These are phyloP conservation scores for Trifolium dubium DNA, from an alignment of 306 rosid genomes.

Conservation along the genomic window DNA sequence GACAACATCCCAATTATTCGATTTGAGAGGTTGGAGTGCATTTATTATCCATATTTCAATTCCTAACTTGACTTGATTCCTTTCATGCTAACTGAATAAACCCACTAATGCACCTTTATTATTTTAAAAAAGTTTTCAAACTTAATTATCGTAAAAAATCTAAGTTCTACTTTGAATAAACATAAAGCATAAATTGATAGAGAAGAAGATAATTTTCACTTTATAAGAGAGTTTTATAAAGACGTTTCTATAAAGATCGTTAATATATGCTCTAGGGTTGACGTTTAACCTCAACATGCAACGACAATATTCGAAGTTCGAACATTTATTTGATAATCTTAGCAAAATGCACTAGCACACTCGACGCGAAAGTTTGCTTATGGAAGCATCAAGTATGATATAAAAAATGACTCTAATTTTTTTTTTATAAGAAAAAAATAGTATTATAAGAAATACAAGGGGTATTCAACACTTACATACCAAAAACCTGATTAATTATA, in stretches of 20 bases:
- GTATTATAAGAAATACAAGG: too few relatives aligned
- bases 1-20: slow-evolving; percentile 38
- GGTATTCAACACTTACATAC: too few relatives aligned
- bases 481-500: too few relatives aligned
- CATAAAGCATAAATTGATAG: too few relatives aligned
- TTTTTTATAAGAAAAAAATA: too few relatives aligned
- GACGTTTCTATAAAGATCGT: background rate
- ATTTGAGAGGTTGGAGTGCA: slow-evolving; percentile 39
- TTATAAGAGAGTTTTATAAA: background rate
- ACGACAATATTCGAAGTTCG: too few relatives aligned
- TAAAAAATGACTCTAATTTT: too few relatives aligned
- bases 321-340: too few relatives aligned
- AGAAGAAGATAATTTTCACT: background rate
- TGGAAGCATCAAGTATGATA: too few relatives aligned
- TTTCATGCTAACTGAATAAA: slow-evolving; percentile 40
- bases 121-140: background rate
- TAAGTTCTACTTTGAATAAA: too few relatives aligned
- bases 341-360: too few relatives aligned
- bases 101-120: slow-evolving; percentile 38
- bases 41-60: slow-evolving; percentile 35
- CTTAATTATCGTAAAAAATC: slow-evolving; percentile 1
- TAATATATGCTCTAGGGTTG: background rate
- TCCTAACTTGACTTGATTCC: slow-evolving; percentile 34
- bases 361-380: too few relatives aligned
- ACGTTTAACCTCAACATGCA: background rate